phyloP scores from a whole-genome alignment of 192 early-diverging fungal species.

The Phycomyces nitens region DNA sequence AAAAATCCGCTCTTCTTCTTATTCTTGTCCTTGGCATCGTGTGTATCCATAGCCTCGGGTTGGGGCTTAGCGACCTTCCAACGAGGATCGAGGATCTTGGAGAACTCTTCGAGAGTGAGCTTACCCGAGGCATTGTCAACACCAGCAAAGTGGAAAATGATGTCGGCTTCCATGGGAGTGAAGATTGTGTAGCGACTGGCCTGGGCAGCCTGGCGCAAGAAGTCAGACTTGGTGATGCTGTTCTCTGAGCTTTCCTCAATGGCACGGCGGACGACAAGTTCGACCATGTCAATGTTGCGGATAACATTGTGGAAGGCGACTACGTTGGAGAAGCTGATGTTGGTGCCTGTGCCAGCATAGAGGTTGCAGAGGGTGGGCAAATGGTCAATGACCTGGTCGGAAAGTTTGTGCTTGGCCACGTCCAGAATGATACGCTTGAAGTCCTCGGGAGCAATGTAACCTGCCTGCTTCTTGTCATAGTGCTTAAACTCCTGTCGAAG shows the following conservation, averaged over 20 bases:
- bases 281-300: conserved; percentile 66
- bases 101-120: conserved; percentile 47
- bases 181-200: conserved; percentile 55
- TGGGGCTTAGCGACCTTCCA: conserved; percentile 39
- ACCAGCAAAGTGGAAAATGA: conserved; percentile 66
- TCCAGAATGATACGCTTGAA: conserved; percentile 61
- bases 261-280: conserved; percentile 55
- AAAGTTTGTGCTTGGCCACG: conserved; percentile 63
- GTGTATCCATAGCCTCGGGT: conserved; percentile 3
- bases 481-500: conserved; percentile 68
- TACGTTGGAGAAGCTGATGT: conserved; percentile 63
- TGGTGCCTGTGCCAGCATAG: conserved; percentile 48
- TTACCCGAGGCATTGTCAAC: conserved; percentile 46
- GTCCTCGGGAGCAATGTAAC: conserved; percentile 55
- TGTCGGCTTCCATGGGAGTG: conserved; percentile 74
- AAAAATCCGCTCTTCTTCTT: conserved; percentile 24
- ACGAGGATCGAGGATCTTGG: conserved; percentile 49
- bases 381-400: conserved; percentile 59
- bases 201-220: conserved; percentile 52
- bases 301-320: conserved; percentile 61
- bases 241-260: conserved; percentile 44
- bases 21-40: not conserved
- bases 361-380: conserved; percentile 57
- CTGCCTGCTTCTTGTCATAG: conserved; percentile 62
- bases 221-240: conserved; percentile 60